phyloP scores from a whole-genome alignment of 768 basidiomycete species.

The Lactarius tabidus region DNA sequence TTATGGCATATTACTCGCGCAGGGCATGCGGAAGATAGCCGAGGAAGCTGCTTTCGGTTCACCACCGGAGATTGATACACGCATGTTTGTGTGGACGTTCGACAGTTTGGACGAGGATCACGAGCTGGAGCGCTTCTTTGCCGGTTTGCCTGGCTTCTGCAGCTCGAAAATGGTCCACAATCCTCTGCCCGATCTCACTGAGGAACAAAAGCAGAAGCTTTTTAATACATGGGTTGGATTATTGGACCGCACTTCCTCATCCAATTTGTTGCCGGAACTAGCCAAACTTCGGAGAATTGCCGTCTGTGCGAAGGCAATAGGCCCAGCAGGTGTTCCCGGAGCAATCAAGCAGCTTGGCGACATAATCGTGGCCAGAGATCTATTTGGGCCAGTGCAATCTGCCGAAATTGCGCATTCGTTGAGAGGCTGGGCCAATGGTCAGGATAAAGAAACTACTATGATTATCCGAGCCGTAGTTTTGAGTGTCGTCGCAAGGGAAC shows the following conservation, averaged over 20 bases:
- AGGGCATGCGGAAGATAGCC: background rate
- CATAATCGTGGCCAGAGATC: background rate
- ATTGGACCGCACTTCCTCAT: background rate
- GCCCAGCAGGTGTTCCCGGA: background rate
- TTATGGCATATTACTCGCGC: background rate
- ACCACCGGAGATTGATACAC: background rate
- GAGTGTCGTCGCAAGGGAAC: background rate
- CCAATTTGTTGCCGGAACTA: background rate
- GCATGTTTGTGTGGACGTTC: background rate
- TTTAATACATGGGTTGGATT: accelerated
- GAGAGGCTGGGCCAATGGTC: background rate
- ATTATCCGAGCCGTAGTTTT: background rate
- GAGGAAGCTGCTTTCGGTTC: background rate
- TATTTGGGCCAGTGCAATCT: background rate
- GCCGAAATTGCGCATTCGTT: background rate
- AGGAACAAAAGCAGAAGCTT: background rate
- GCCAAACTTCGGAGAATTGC: background rate
- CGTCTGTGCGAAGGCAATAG: background rate
- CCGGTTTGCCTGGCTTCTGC: background rate
- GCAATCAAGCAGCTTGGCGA: background rate
- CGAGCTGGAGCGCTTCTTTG: background rate
- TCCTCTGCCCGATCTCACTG: background rate
- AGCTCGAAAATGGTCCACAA: background rate
- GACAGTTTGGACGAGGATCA: background rate
- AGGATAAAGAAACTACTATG: background rate